Percentiles rank a stretch among this genome's conserved stretches.
These are phyloP conservation scores for Lotus japonicus DNA, from an alignment of 306 rosid species.

Conservation along the genomic window DNA sequence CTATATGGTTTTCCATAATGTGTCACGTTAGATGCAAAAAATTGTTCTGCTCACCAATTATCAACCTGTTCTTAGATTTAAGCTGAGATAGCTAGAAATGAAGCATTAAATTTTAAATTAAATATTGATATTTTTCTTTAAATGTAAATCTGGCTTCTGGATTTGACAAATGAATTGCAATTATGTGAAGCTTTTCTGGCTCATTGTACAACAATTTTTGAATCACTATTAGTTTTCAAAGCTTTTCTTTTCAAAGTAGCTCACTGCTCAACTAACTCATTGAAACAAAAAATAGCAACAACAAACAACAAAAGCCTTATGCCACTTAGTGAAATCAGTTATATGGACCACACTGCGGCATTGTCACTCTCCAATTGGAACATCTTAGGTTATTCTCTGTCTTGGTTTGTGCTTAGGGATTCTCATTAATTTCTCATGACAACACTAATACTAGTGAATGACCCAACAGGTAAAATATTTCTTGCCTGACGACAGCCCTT, in stretches of 20 bases:
- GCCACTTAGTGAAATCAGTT: too few relatives aligned
- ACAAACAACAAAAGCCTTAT: too few relatives aligned
- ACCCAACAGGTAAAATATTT: conserved; percentile 48
- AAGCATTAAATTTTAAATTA: too few relatives aligned
- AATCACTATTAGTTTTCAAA: not conserved
- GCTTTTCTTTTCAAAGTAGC: not conserved
- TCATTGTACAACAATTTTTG: too few relatives aligned
- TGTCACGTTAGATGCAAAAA: not conserved
- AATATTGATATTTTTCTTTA: not conserved
- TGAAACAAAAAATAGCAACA: too few relatives aligned
- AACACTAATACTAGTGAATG: not conserved
- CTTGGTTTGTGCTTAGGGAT: not conserved
- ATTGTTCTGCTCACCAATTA: not conserved
- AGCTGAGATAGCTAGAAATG: not conserved
- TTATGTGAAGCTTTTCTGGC: too few relatives aligned
- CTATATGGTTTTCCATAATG: not conserved
- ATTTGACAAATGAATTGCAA: too few relatives aligned
- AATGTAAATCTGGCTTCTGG: too few relatives aligned
- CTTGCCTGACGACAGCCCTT: conserved; percentile 54
- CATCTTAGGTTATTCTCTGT: not conserved
- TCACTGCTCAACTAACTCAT: not conserved
- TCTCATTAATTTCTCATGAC: too few relatives aligned
- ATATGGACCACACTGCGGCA: too few relatives aligned
- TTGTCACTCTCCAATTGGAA: too few relatives aligned
- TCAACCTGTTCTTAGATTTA: not conserved